Evolutionary conservation across 2,329 filamentous ascomycete genomes (phyloP).

Genomic region (Xylaria sp.): DNA sequence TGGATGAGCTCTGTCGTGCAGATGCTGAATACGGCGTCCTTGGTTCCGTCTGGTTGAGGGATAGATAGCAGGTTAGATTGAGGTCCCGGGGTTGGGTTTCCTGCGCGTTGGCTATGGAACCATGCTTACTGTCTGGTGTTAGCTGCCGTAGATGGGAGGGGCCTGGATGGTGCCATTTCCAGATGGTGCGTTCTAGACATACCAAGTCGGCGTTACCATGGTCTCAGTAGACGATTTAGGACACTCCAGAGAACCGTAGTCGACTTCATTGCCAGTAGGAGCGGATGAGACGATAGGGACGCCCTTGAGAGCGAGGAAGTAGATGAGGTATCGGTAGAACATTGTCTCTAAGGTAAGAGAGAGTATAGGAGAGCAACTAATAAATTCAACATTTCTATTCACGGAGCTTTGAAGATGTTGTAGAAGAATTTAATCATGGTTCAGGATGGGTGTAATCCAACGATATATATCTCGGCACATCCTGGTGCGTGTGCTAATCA

Average conservation of each 20-base stretch:
- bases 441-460: neutral
- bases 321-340: neutral
- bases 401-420: neutral
- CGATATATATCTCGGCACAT: neutral
- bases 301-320: neutral
- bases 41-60: conserved; percentile 28
- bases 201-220: conserved; percentile 20
- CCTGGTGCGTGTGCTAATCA: neutral
- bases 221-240: conserved; percentile 8
- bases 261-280: conserved; percentile 3
- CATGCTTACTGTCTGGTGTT: neutral
- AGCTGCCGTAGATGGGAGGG: no score
- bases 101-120: no score
- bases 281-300: neutral
- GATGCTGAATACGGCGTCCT: conserved; percentile 28
- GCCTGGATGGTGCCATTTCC: neutral
- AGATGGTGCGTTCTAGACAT: no score
- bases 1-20: conserved; percentile 30
- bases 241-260: conserved; percentile 22
- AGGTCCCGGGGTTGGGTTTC: no score
- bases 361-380: neutral
- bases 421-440: neutral
- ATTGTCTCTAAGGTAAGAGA: neutral
- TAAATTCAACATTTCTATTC: neutral
- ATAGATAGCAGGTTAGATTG: no score